Evolutionary conservation across 805 yeast genomes (phyloP).

Genomic region (Komagataella populi): DNA sequence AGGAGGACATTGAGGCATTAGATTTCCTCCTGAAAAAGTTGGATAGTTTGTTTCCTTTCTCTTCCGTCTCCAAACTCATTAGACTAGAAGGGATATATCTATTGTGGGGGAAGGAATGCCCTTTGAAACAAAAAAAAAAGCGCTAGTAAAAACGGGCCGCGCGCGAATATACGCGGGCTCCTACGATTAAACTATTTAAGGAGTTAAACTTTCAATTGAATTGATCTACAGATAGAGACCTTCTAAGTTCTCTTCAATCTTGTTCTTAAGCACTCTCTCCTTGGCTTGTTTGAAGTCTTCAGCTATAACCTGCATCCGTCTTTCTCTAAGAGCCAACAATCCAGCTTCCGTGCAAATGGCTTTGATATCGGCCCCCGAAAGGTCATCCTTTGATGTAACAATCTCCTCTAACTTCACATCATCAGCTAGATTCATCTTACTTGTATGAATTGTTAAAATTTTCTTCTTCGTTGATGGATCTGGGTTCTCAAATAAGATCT

Average conservation of each 20-base stretch:
- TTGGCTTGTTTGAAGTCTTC: conserved; percentile 88
- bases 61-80: neutral
- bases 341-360: conserved; percentile 98
- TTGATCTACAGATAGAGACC: conserved; percentile 61
- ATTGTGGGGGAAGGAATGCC: neutral
- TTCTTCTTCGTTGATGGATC: conserved; percentile 87
- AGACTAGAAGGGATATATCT: neutral
- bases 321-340: conserved; percentile 84
- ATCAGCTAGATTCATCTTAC: conserved; percentile 79
- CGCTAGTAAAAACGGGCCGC: neutral
- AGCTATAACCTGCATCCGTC: conserved; percentile 95
- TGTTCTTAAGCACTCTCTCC: conserved; percentile 91
- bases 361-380: conserved; percentile 95
- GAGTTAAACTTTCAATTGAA: neutral
- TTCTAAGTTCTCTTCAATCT: conserved; percentile 91
- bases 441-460: conserved; percentile 83
- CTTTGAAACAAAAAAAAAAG: neutral
- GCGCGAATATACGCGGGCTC: neutral
- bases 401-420: conserved; percentile 86
- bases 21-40: conserved; percentile 2
- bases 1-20: neutral
- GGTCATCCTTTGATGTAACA: conserved; percentile 82
- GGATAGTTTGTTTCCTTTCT: neutral
- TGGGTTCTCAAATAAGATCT: conserved; percentile 91
- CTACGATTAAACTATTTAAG: neutral